A percentile compares a stretch with the other conserved stretches of the same genome.
Evolutionary conservation across 257 asterid species (phyloP).

Genomic region (Solanum medicagineum): DNA sequence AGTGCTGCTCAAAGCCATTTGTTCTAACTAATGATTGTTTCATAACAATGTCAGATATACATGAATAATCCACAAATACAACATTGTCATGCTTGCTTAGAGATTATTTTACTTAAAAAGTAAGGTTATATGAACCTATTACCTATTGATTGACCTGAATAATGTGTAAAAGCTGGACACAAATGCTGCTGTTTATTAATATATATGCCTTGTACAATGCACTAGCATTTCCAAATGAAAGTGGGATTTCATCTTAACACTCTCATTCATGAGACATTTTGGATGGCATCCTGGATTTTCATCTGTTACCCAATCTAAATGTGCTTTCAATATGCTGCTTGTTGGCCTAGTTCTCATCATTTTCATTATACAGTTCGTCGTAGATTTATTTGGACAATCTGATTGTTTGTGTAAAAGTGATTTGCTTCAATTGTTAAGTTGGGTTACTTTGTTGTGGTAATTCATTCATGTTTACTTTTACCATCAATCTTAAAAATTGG

Average conservation of each 20-base stretch:
- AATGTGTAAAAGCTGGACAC: background rate
- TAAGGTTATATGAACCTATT: background rate
- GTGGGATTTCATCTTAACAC: background rate
- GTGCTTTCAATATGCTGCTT: background rate
- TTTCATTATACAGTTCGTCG: background rate
- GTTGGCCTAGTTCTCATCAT: background rate
- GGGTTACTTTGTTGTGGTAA: background rate
- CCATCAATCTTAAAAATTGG: background rate
- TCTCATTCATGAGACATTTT: background rate
- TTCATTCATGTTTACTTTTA: background rate
- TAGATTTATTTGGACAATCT: background rate
- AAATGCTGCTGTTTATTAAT: background rate
- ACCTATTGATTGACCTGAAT: background rate
- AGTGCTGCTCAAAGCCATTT: background rate
- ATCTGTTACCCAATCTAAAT: background rate
- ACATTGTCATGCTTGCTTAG: background rate
- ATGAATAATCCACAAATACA: background rate
- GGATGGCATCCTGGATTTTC: background rate
- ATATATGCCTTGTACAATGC: background rate
- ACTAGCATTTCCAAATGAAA: background rate
- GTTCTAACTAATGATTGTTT: background rate
- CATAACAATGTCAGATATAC: background rate
- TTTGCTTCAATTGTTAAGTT: background rate
- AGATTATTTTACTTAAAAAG: background rate
- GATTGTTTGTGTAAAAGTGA: background rate